Evolutionary conservation across 305 asterid genomes (phyloP), one percentile per base, ranked within the genome.

Genomic region (Andrographis paniculata): DNA sequence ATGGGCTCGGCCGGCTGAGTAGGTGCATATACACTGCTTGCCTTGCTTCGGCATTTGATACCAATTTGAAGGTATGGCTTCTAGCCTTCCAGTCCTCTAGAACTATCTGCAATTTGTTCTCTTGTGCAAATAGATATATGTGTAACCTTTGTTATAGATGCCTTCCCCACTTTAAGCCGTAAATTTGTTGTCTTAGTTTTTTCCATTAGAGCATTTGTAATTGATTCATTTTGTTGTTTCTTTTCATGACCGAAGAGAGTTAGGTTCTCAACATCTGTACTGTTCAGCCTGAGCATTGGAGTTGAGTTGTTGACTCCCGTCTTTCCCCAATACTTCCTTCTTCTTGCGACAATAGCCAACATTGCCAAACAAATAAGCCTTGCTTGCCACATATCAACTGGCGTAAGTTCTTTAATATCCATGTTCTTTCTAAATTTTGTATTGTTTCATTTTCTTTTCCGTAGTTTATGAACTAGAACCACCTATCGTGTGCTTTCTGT

Each of bases 331-430:
- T 74, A 84, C 62, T 91, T 91, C 59, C 73, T 91, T 69, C 81
- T 91, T 65, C 95, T 87, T 50, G 96, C 96, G 57, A 78, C 96
- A 41, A 60, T 83, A 40, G 95, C 99, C 75, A 91, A 91, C 77
- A 79, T 87, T 39, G 96, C 93, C 13, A 87, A 87, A 79, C 99
- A 91, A 72, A 87, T 91, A 59, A 78, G 95, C 74, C 80, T 87
- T 51, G 85, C 96, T 0, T 87, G 95, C 77, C 70, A 87, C 67
- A 67, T 87, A 58, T 91, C 95, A 22, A 83, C 96, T 58, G 74
- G 94, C 58, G 95, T 91, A 87, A 83, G 96, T 76, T 60, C 63
- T 45, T 20, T 14, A 14, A 21, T 55, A 51, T 17, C 17, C 30
- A 0, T 52, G 33, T 45, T 45, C 12, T n/a, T n/a, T n/a, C n/a